Evolutionary conservation across 2,329 filamentous ascomycete genomes (phyloP).

Genomic region (Fusarium guadeloupense): DNA sequence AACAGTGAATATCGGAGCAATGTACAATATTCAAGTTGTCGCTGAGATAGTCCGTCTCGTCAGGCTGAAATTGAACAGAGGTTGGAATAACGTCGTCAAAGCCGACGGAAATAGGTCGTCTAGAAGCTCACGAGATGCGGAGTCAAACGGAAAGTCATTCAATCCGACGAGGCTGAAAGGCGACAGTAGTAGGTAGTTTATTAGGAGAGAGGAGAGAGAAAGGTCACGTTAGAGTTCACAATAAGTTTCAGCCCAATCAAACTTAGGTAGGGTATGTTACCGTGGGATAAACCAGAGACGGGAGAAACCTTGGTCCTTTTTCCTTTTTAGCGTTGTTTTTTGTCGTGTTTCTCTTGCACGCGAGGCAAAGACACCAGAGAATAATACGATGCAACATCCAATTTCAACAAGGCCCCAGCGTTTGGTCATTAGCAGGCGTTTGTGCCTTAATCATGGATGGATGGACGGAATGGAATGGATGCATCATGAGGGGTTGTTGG

Average conservation of each 20-base stretch:
- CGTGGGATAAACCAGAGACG: neutral
- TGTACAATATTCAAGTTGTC: neutral
- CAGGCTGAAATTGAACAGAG: neutral
- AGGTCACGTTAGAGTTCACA: conserved; percentile 1
- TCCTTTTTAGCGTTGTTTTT: neutral
- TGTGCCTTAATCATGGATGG: conserved; percentile 20
- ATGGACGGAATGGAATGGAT: conserved; percentile 3
- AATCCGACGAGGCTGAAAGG: neutral
- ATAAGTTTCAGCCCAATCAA: neutral
- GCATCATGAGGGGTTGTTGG: conserved; percentile 12
- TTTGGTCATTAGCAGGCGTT: neutral
- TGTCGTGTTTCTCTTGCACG: neutral
- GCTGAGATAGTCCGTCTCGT: neutral
- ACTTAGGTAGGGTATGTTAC: neutral
- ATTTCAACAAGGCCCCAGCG: neutral
- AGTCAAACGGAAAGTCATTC: neutral
- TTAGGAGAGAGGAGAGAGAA: no score
- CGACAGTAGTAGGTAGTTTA: neutral
- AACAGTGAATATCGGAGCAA: neutral
- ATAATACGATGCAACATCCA: conserved; percentile 13
- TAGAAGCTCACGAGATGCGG: conserved; percentile 1
- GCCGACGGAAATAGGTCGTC: neutral
- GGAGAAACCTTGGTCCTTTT: conserved; percentile 10
- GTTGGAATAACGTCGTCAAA: conserved; percentile 5
- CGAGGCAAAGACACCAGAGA: neutral